phyloP scores from a whole-genome alignment of 257 asterid genomes.

The Solanum chilense region DNA sequence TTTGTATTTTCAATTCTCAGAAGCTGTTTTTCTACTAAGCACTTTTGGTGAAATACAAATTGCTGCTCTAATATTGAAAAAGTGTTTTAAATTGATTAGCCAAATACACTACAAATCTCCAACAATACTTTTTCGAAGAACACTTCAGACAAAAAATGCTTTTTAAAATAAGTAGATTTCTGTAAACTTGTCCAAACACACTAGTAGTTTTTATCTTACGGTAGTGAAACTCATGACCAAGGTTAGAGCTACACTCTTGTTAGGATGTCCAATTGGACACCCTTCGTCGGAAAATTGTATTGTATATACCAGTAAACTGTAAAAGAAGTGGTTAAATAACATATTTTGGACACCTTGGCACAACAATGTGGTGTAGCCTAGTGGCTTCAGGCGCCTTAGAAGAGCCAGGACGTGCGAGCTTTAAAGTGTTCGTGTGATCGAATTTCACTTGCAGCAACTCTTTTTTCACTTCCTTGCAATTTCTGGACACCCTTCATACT shows the following conservation, averaged over 20 bases:
- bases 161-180: not conserved
- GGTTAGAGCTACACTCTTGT: not conserved
- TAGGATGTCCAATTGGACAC: not conserved
- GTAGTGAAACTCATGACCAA: not conserved
- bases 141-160: not conserved
- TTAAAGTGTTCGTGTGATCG: not conserved
- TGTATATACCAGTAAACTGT: not conserved
- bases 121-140: not conserved
- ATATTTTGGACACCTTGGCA: not conserved
- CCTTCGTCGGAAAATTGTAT: not conserved
- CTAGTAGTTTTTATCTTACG: not conserved
- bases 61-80: not conserved
- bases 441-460: not conserved
- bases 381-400: not conserved
- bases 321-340: not conserved
- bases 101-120: not conserved
- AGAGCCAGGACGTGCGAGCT: not conserved
- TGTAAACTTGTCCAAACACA: not conserved
- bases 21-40: not conserved
- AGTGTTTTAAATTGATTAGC: not conserved
- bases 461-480: not conserved
- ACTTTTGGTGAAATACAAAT: not conserved
- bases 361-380: not conserved
- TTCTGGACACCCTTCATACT: not conserved
- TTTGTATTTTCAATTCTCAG: not conserved